Evolutionary conservation across 2,329 filamentous ascomycete species (phyloP).

Genomic region (Boeremia exigua): DNA sequence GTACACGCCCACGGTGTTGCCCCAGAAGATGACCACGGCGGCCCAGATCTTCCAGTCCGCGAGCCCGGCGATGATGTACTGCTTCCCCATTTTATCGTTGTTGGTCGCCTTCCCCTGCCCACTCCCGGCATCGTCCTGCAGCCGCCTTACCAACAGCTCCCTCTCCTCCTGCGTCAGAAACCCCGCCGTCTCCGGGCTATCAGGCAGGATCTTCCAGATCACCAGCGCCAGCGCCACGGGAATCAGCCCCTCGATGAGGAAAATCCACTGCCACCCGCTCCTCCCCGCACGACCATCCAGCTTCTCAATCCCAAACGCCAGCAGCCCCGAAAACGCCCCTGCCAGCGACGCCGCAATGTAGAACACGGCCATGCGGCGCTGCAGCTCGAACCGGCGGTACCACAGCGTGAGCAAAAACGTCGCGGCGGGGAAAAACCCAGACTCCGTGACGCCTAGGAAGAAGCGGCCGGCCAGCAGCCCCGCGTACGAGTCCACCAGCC

Average conservation of each 20-base stretch:
- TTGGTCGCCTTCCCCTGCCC: conserved; percentile 55
- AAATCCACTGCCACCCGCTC: conserved; percentile 46
- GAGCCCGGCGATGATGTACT: conserved; percentile 58
- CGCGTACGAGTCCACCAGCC: conserved; percentile 54
- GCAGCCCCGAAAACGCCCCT: conserved; percentile 45
- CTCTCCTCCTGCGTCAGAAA: conserved; percentile 45
- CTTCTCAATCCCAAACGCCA: conserved; percentile 43
- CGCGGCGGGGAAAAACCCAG: conserved; percentile 70
- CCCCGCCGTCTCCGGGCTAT: conserved; percentile 52
- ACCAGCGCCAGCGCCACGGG: conserved; percentile 49
- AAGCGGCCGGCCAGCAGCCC: conserved; percentile 58
- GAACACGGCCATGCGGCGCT: conserved; percentile 45
- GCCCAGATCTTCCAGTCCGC: conserved; percentile 47
- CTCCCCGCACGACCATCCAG: conserved; percentile 37
- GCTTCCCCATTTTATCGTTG: conserved; percentile 56
- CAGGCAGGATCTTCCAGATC: conserved; percentile 61
- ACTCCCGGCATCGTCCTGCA: conserved; percentile 52
- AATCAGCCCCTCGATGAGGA: conserved; percentile 38
- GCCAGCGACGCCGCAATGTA: conserved; percentile 43
- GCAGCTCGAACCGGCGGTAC: conserved; percentile 45
- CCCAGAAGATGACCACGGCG: conserved; percentile 48
- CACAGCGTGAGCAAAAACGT: conserved; percentile 50
- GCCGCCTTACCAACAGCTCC: conserved; percentile 39
- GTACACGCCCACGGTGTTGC: conserved; percentile 46
- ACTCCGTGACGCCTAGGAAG: conserved; percentile 51